Conservation (phyloP, 495 filamentous ascomycete genomes). For the Astrothelium subdiscretum region DNA sequence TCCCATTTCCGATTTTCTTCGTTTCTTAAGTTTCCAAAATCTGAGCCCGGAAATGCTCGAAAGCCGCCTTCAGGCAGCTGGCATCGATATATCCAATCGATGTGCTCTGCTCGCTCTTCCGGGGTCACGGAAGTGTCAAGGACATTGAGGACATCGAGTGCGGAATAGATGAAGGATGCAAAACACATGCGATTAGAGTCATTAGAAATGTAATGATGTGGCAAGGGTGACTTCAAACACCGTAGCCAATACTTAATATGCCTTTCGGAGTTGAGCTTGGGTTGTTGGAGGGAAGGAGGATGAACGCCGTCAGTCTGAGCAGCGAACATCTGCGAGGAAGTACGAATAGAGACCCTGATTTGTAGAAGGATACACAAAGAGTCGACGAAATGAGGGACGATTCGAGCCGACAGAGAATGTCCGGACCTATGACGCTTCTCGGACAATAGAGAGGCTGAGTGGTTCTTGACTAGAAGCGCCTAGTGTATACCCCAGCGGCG, state of each 20-base stretch:
- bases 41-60: constrained; percentile 61
- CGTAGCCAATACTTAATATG: constrained; percentile 91
- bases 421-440: constrained; percentile 2
- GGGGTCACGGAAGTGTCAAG: constrained; percentile 44
- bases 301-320: neutral
- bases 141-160: constrained; percentile 64
- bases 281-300: neutral
- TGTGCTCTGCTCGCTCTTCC: constrained; percentile 48
- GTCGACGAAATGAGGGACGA: neutral
- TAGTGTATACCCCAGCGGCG: neutral
- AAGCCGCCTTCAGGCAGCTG: constrained; percentile 71
- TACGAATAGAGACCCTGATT: neutral
- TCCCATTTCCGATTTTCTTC: constrained; percentile 51
- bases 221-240: constrained; percentile 72
- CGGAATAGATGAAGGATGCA: constrained; percentile 74
- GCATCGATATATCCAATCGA: constrained; percentile 63
- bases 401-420: neutral
- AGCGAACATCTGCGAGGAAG: neutral
- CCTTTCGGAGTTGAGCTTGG: constrained; percentile 39
- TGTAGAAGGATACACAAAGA: neutral
- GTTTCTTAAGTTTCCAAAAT: constrained; percentile 37
- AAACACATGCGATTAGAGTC: constrained; percentile 85
- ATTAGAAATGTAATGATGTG: constrained; percentile 66
- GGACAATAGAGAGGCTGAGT: neutral
- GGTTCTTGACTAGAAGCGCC: neutral